Evolutionary conservation across 768 basidiomycete species (phyloP), one percentile per base, ranked within the genome.

Genomic region (Erythrobasidium yunnanense): DNA sequence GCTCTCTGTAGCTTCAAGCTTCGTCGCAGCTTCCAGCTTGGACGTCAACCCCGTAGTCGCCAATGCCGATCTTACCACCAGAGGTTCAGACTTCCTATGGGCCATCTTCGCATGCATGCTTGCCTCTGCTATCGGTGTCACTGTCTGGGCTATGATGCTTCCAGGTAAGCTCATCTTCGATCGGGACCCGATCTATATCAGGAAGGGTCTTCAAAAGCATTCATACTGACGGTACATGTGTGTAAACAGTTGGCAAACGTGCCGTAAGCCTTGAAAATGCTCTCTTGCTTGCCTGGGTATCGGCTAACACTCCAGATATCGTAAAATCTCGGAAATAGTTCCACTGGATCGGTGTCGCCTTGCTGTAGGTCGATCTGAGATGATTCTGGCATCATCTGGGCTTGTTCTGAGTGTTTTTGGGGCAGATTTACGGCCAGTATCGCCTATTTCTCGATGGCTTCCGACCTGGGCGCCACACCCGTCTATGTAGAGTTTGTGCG

Each of bases 401-500:
- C n/a, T n/a, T n/a, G n/a, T n/a, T n/a, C n/a, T n/a, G n/a, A n/a
- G n/a, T n/a, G n/a, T n/a, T n/a, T n/a, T n/a, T n/a, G n/a, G n/a
- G 4, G 54, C 17, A 63, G 63, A 51, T 66, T 69, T 18, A 81
- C 81, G 0, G 76, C 80, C 1, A 70, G 76, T 13, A 73, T 83
- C 46, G 73, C 80, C 0, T 82, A 81, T 75, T 82, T 81, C 73
- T 75, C 78, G 13, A 82, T 83, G 82, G 83, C 82, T 0, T 82
- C 81, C 20, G 78, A 83, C 71, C 76, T 83, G 38, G 83, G 83
- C 13, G 75, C 74, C 46, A 79, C 81, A 0, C 77, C 81, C 35
- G 71, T 83, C 68, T 63, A 45, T 18, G 77, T 79, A 42, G 81
- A 81, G 69, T 82, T 79, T 71, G 70, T 74, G 29, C 75, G 74